Percentiles rank a stretch among this genome's conserved stretches.
These are phyloP conservation scores for Coelastrella sp. DNA, from an alignment of 139 green algal genomes.

Conservation along the genomic window DNA sequence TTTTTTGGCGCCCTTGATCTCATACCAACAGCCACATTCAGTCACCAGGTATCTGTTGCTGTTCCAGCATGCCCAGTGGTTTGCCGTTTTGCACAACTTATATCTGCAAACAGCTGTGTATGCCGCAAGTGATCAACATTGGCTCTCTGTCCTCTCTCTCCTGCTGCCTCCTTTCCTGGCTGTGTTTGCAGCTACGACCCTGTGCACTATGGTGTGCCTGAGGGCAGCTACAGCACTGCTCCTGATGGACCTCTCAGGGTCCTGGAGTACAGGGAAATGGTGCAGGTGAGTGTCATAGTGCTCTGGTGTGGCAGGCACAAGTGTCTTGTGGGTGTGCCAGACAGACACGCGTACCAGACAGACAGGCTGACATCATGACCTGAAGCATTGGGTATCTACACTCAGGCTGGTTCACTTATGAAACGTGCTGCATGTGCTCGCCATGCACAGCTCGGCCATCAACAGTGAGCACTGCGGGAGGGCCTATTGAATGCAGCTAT, in stretches of 20 bases:
- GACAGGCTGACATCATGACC: background rate
- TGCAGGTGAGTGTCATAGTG: conserved; percentile 58
- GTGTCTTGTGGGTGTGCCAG: background rate
- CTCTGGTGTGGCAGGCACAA: conserved; percentile 3
- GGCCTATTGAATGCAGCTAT: no score
- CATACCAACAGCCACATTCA: no score
- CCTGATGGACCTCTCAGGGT: conserved; percentile 79
- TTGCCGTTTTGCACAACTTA: no score
- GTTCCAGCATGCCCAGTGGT: no score
- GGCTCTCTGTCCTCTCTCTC: background rate
- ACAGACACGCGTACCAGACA: background rate
- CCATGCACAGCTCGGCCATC: no score
- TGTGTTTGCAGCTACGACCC: conserved; percentile 67
- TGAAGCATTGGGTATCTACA: background rate
- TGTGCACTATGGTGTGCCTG: conserved; percentile 88
- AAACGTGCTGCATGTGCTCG: no score
- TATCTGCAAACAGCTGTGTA: no score
- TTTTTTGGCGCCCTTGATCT: no score
- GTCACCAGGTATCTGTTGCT: no score
- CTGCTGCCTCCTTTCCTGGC: background rate
- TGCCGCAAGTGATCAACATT: no score
- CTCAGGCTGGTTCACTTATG: background rate
- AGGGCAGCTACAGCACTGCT: conserved; percentile 86
- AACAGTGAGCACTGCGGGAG: no score
- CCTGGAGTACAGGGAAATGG: conserved; percentile 85